Base-by-base conservation (phyloP, 768 basidiomycete genomes). In the Psilocybe sp. region DNA sequence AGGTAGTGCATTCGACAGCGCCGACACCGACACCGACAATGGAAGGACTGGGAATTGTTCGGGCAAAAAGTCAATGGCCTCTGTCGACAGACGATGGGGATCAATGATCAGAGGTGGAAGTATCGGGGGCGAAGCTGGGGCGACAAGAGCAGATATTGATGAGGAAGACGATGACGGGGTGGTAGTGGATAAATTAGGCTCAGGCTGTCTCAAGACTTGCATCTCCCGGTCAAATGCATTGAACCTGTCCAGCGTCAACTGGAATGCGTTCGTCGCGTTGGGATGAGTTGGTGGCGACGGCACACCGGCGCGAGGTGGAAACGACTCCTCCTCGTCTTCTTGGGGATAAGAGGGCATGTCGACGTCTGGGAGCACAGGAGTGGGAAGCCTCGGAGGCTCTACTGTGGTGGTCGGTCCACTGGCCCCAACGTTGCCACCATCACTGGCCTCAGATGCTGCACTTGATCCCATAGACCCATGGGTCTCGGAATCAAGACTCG, bases 211-310 rank as follows among this genome's bases (percentile, higher is more conserved):
- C 52, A 81, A 61, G 15, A 71, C 71, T 52, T 76, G 72, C 40
- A 80, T 81, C 44, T 81, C 72, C 46, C 69, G 70, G 58, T 83
- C 78, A 51, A 82, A 81, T 23, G 72, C 70, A 63, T 72, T 76
- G 55, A 81, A 80, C 31, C 78, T 74, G 32, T 79, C 77, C 18
- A 82, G 52, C 0, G 79, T 74, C 13, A 69, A 56, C 16, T 76
- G 71, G 34, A 76, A 70, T 31, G 61, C 56, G 13, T 79, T 75
- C 34, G 73, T 67, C 38, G 64, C 36, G 34, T 33, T 31, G n/a
- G 34, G 14, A 15, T 43, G 52, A 31, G 39, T 51, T 28, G 20
- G 53, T 15, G 41, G 46, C 37, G 15, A 52, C 19, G 31, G 44
- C 12, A 31, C 48, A 48, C 13, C 32, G 5, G 35, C 37, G 16